Evolutionary conservation across 768 basidiomycete species (phyloP).

Genomic region (Rhizopogon roseolus): DNA sequence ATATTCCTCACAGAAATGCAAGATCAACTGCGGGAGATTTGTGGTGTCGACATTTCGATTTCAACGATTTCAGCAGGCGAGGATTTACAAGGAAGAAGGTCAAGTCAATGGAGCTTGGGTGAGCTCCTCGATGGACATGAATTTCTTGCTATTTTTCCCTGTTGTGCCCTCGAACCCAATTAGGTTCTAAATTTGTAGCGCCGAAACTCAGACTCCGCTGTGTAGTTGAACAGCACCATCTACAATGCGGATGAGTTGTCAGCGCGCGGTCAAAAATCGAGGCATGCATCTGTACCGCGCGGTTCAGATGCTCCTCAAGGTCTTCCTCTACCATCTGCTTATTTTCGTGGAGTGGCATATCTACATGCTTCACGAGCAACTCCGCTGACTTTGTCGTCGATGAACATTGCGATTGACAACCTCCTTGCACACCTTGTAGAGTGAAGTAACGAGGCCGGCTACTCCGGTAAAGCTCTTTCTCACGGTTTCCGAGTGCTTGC

Average conservation of each 20-base stretch:
- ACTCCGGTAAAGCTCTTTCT: constrained; percentile 86
- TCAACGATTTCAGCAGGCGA: too few relatives aligned
- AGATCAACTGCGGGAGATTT: too few relatives aligned
- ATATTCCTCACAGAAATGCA: constrained; percentile 26
- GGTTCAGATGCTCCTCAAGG: constrained; percentile 82
- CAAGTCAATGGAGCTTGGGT: too few relatives aligned
- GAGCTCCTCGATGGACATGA: too few relatives aligned
- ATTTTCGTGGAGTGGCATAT: constrained; percentile 84
- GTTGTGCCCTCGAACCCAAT: too few relatives aligned
- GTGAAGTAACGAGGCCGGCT: constrained; percentile 85
- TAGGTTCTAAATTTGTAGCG: too few relatives aligned
- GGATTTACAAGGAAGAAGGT: too few relatives aligned
- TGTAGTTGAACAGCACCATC: constrained; percentile 98
- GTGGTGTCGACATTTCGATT: too few relatives aligned
- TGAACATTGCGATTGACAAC: constrained; percentile 88
- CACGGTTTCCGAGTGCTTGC: constrained; percentile 87
- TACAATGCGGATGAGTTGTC: constrained; percentile 27
- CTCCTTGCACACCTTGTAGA: constrained; percentile 92
- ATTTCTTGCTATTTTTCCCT: too few relatives aligned
- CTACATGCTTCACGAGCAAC: constrained; percentile 85
- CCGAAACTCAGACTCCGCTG: too few relatives aligned
- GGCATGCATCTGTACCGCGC: constrained; percentile 62
- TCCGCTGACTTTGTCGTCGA: constrained; percentile 86
- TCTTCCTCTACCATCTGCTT: constrained; percentile 93
- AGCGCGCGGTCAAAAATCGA: not conserved